A percentile compares a stretch with the other conserved stretches of the same genome.
These are phyloP conservation scores for Pterothamnion heteromorphum DNA, from an alignment of 31 red algal genomes.

Conservation along the genomic window DNA sequence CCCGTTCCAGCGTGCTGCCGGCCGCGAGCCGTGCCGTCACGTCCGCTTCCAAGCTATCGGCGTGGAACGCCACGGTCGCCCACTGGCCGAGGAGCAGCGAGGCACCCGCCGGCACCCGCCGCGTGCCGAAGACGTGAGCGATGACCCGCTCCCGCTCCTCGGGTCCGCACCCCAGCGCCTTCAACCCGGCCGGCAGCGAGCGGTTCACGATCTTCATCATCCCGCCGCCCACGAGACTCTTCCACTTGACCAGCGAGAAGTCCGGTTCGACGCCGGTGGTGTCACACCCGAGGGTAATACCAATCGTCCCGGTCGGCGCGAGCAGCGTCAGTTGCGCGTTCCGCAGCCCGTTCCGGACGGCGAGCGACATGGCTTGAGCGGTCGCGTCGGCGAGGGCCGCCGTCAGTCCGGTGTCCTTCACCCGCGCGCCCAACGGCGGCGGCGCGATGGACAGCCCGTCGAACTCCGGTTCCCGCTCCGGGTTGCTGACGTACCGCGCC, in stretches of 20 bases:
- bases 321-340: background rate
- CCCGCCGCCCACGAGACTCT: background rate
- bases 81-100: no score
- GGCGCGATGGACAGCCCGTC: no score
- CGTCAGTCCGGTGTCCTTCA: background rate
- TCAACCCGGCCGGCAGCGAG: background rate
- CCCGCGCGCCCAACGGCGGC: background rate
- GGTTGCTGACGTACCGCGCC: background rate
- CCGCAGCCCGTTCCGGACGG: background rate
- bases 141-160: background rate
- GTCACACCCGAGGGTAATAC: background rate
- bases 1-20: no score
- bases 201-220: background rate
- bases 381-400: background rate
- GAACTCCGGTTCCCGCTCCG: no score
- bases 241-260: constrained; percentile 4
- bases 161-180: background rate
- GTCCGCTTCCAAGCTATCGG: no score
- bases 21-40: no score
- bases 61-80: no score
- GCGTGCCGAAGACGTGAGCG: no score
- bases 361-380: background rate
- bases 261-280: constrained; percentile 14
- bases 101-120: no score
- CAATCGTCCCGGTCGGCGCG: constrained; percentile 12